Conservation (phyloP, 495 filamentous ascomycete species). For the Pseudotulostoma volvatum region DNA sequence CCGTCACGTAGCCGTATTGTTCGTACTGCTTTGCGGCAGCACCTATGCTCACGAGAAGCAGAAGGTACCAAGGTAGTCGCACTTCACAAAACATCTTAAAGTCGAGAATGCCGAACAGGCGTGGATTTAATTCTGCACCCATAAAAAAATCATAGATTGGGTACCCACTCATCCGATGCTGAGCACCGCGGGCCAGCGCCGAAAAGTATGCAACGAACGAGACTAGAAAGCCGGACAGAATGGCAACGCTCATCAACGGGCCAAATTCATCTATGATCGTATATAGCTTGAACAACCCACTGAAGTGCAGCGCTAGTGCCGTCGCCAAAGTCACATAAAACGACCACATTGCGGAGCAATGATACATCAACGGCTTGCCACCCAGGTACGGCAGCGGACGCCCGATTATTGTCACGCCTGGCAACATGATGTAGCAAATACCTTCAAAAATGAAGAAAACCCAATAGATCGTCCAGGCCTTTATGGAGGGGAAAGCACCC, state of each 20-base stretch:
- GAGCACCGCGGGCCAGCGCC: constrained; percentile 55
- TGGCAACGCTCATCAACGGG: constrained; percentile 71
- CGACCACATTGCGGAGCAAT: constrained; percentile 75
- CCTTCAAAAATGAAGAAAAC: constrained; percentile 71
- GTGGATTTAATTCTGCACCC: constrained; percentile 90
- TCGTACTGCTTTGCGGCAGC: constrained; percentile 78
- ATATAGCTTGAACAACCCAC: constrained; percentile 76
- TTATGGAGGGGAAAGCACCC: constrained; percentile 55
- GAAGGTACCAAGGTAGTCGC: constrained; percentile 85
- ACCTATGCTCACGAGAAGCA: constrained; percentile 61
- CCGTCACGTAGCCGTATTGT: constrained; percentile 72
- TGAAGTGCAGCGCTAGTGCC: constrained; percentile 53
- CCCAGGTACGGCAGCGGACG: constrained; percentile 71
- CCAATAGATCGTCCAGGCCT: constrained; percentile 91
- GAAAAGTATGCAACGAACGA: constrained; percentile 65
- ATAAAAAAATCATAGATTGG: constrained; percentile 97
- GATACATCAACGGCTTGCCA: constrained; percentile 75
- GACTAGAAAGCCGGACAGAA: constrained; percentile 67
- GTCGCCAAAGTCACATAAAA: constrained; percentile 74
- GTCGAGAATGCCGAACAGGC: constrained; percentile 75
- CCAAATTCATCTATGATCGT: constrained; percentile 94
- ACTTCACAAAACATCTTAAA: constrained; percentile 99
- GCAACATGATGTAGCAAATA: constrained; percentile 63
- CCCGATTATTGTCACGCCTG: constrained; percentile 68
- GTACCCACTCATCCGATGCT: constrained; percentile 85